Evolutionary conservation across 805 yeast species (phyloP).

Genomic region (Myxozyma nipponensis): DNA sequence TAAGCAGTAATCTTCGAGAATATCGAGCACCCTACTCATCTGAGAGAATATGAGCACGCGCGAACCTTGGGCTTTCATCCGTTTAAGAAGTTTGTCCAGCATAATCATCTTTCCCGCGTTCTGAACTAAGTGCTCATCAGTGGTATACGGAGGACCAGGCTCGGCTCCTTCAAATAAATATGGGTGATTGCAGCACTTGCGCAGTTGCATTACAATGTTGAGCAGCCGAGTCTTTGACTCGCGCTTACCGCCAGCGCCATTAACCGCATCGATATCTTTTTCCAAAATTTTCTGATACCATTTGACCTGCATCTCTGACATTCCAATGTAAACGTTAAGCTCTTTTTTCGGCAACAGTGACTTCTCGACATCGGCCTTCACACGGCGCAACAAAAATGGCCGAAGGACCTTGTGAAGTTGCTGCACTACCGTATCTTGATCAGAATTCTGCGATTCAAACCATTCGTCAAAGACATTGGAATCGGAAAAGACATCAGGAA

Average conservation of each 20-base stretch:
- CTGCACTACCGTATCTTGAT: conserved; percentile 78
- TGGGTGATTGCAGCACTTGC: conserved; percentile 97
- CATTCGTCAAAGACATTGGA: conserved; percentile 86
- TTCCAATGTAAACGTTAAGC: conserved; percentile 82
- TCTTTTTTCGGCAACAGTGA: conserved; percentile 88
- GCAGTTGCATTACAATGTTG: conserved; percentile 92
- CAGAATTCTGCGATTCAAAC: conserved; percentile 60
- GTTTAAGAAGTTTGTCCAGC: conserved; percentile 73
- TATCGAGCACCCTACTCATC: conserved; percentile 86
- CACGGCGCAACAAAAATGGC: conserved; percentile 84
- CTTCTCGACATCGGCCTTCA: conserved; percentile 89
- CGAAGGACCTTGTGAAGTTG: conserved; percentile 83
- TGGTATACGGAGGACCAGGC: conserved; percentile 96
- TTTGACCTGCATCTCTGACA: conserved; percentile 90
- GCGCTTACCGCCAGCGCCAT: conserved; percentile 90
- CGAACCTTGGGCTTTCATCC: conserved; percentile 71
- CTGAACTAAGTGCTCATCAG: conserved; percentile 87
- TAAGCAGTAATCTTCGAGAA: conserved; percentile 85
- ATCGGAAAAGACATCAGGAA: conserved; percentile 95
- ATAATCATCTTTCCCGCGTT: conserved; percentile 91
- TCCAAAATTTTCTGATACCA: conserved; percentile 90
- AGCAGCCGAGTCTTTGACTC: conserved; percentile 88
- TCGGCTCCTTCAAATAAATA: conserved; percentile 98
- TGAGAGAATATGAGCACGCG: conserved; percentile 89
- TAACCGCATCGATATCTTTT: conserved; percentile 93